Base-by-base conservation (phyloP, 2,329 filamentous ascomycete genomes). In the Pseudogymnoascus sp. region DNA sequence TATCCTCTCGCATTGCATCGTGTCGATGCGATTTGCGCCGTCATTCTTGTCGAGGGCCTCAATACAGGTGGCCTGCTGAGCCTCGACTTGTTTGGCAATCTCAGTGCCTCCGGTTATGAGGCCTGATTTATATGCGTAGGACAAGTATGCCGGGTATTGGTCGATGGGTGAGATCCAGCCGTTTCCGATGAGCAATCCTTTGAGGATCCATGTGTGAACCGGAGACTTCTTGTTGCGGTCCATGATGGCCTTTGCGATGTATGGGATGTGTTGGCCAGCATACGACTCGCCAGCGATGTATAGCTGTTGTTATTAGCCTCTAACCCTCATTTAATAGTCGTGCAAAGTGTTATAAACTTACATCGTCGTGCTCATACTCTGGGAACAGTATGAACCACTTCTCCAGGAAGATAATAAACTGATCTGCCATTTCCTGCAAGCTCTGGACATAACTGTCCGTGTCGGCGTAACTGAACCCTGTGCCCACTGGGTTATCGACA, bases 281-380 rank as follows among this genome's bases (percentile, higher is more conserved):
- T 92, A 99, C 0, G 93, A 99, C 78, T 99, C 94, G 69, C 95
- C 94, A 1, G 93, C 90, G 67, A 99, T 82, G 75, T 97, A 99
- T 18, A 99, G 78, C 92, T 97, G 71, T 18, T 16, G 16, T 35
- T 33, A 56, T 56, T 56, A 56, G 50, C 28, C 10, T 35, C 28
- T 11, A 21, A 61, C 10, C 10, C 5, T 18, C 61, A 28, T 33
- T 8, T 2, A 33, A 18, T 33, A 50, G 23, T 8, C 16, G 12
- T 16, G 12, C n/a, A 33, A 16, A 33, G 28, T 56, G 50, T 14
- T 16, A 14, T 56, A 60, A 59, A 82, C 91, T 79, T 78, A 97
- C 92, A 80, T 99, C 94, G 72, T 97, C 93, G 62, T 85, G 80
- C 69, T 91, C 87, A 74, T 96, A 96, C 71, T 99, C 89, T 0